A percentile compares a stretch with the other conserved stretches of the same genome.
phyloP scores from a whole-genome alignment of 768 basidiomycete species.

The Grammothele lineata region DNA sequence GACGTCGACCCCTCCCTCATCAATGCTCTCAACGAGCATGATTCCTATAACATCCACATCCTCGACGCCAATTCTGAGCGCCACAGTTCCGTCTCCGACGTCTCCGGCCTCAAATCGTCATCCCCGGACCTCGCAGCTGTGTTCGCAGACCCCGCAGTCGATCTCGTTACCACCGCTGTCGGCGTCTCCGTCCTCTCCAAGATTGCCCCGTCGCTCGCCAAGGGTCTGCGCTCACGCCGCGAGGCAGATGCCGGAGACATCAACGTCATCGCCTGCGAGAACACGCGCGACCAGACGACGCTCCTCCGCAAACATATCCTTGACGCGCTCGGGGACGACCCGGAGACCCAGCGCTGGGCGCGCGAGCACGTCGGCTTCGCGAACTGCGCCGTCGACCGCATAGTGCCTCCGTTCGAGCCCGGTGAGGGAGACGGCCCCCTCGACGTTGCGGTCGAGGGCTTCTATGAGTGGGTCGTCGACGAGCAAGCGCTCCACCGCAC shows the following conservation, averaged over 20 bases:
- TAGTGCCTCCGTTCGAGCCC: slow-evolving; percentile 25
- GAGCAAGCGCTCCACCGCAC: slow-evolving; percentile 23
- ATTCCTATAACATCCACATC: slow-evolving; percentile 30
- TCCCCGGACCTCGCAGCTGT: slow-evolving; percentile 11
- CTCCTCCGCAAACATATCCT: slow-evolving; percentile 27
- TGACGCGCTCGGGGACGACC: slow-evolving; percentile 24
- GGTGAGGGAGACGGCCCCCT: slow-evolving; percentile 23
- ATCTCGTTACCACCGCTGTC: slow-evolving; percentile 35
- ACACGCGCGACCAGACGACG: slow-evolving; percentile 33
- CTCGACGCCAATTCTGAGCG: slow-evolving; percentile 25
- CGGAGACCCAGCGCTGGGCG: slow-evolving; percentile 24
- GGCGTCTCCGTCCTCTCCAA: slow-evolving; percentile 31
- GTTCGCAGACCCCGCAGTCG: slow-evolving; percentile 20
- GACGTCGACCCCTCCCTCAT: slow-evolving; percentile 32
- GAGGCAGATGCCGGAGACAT: slow-evolving; percentile 19
- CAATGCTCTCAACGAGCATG: slow-evolving; percentile 27
- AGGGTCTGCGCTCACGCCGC: slow-evolving; percentile 29
- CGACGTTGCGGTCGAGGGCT: slow-evolving; percentile 38
- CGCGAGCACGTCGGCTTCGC: slow-evolving; percentile 34
- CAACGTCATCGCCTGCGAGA: slow-evolving; percentile 39
- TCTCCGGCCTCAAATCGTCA: slow-evolving; percentile 11
- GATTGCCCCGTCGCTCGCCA: slow-evolving; percentile 31
- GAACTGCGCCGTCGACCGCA: slow-evolving; percentile 39
- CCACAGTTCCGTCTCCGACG: slow-evolving; percentile 19
- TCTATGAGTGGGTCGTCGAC: slow-evolving; percentile 39